These are phyloP conservation scores for Ophiorrhiza pumila DNA, from an alignment of 257 asterid species.

Conservation along the genomic window DNA sequence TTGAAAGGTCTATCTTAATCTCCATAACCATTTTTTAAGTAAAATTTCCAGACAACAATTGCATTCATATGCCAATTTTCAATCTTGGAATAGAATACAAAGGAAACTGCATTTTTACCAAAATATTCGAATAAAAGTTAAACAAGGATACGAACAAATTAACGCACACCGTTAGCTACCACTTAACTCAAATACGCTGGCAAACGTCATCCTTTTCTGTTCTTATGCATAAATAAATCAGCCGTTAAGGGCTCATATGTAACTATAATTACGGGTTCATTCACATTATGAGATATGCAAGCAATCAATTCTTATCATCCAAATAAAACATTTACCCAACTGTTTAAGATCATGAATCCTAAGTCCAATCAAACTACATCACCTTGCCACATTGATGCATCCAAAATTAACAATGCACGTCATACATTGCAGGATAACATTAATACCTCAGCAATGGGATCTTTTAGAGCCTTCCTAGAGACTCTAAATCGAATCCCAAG, in stretches of 20 bases:
- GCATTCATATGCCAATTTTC: not conserved
- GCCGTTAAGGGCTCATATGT: not conserved
- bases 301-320: not conserved
- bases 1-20: not conserved
- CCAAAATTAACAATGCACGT: conserved; percentile 1
- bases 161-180: not conserved
- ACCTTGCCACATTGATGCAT: not conserved
- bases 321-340: conserved; percentile 5
- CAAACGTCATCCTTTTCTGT: not conserved
- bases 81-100: not conserved
- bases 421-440: not conserved
- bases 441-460: conserved; percentile 69
- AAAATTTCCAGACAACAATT: not conserved
- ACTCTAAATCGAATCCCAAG: conserved; percentile 72
- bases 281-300: not conserved
- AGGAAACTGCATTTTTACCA: not conserved
- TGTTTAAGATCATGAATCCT: not conserved
- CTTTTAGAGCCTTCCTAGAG: conserved; percentile 65
- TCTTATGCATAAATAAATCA: not conserved
- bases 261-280: not conserved
- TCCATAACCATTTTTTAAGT: not conserved
- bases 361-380: not conserved
- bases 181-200: not conserved
- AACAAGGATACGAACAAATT: conserved; percentile 1
- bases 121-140: not conserved